Evolutionary conservation across 768 basidiomycete genomes (phyloP), one percentile per base, ranked within the genome.

Genomic region (Russula sp.): DNA sequence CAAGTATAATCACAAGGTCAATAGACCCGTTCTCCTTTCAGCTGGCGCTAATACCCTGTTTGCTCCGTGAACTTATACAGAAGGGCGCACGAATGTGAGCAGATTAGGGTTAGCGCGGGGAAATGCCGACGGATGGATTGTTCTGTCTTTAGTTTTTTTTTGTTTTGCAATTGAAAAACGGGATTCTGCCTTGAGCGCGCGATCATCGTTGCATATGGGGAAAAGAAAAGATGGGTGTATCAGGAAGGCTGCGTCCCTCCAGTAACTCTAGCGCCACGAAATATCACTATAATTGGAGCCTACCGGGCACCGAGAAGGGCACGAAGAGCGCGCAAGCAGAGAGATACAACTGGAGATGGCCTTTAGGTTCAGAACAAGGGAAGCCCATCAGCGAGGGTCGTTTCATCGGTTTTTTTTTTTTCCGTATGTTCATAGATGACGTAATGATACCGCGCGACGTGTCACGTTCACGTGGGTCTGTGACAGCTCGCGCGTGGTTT

Each of bases 391-490:
- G 40, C 40, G 13, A 40, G 16, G 5, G 11, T 40, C 14, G 40
- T 1, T 11, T 13, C 40, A 10, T 27, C 27, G 27, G 27, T 27
- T 27, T n/a, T n/a, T n/a, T n/a, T n/a, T n/a, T n/a, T n/a, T 27
- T 27, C 27, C 27, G 27, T 27, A 22, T 27, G 27, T 3, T 27
- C 27, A 3, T 27, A 2, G 27, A 32, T 52, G 10, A 52, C 27
- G 16, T 16, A 31, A 55, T 10, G 44, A n/a, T n/a, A 8, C 6
- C 9, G 20, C 57, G 47, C 57, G 57, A 59, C 20, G 4, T 22
- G 63, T 64, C 63, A 64, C 63, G 13, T 9, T 49, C 63, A 64
- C 54, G 63, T 64, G 63, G 0, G 6, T 20, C 0, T 32, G 63
- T 64, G 63, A 64, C 63, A 4, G 13, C 1, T 52, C 49, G 50